Base-by-base conservation (phyloP, 177 flowering plant genomes). In the Tripterygium wilfordii region DNA sequence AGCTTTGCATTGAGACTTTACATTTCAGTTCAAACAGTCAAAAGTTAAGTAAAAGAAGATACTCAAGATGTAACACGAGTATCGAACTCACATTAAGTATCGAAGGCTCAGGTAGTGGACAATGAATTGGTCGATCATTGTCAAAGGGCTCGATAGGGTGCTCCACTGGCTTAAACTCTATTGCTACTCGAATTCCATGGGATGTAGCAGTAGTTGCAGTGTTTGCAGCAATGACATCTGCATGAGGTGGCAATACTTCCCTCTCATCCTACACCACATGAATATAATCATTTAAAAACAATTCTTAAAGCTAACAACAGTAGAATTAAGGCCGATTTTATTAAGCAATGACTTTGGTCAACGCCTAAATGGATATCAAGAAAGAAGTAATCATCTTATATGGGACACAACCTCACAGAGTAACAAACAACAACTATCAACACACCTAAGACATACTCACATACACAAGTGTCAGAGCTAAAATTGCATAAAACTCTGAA, bases 71-170 rank as follows among this genome's bases (percentile, higher is more conserved):
- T 8, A 35, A 24, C 24, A 5, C 12, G 42, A 36, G 36, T 7
- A 9, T 10, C 20, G 40, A 42, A 32, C 96, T 82, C 72, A 92
- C 98, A 69, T 92, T 86, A 1, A 88, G 83, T 59, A 92, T 86
- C 17, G 98, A 88, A 42, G 96, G 96, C 56, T 92, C 98, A 3
- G 98, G 96, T 37, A 80, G 57, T 6, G 98, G 98, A 54, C 98
- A 92, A 46, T 75, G 83, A 41, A 92, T 77, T 25, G 98, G 96
- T 47, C 31, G 73, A 60, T 88, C 96, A 70, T 65, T 73, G 63
- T 82, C 80, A 40, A 81, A 63, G 60, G 98, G 96, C 65, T 92
- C 96, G 20, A 66, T 43, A 6, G 96, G 98, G 56, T 80, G 87
- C 47, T 88, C 98, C 35, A 88, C 82, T 10, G 96, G 96, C 68